Evolutionary conservation across 2,329 filamentous ascomycete genomes (phyloP).

Genomic region (Ophiosphaerella herpotricha): DNA sequence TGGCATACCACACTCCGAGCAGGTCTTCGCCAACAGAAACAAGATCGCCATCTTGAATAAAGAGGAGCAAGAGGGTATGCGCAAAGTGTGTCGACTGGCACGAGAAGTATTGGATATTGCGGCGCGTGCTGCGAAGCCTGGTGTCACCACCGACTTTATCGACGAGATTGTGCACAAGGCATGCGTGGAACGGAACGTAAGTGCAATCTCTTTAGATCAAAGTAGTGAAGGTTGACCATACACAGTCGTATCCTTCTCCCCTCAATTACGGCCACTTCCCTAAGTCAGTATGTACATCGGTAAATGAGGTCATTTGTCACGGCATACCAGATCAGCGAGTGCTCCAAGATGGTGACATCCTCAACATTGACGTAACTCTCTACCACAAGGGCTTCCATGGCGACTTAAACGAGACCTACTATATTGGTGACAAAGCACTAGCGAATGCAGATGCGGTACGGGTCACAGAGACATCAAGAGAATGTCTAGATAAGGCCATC

Average conservation of each 20-base stretch:
- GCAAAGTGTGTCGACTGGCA: slow-evolving; percentile 84
- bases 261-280: slow-evolving; percentile 96
- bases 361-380: slow-evolving; percentile 94
- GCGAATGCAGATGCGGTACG: slow-evolving; percentile 85
- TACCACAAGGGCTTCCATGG: slow-evolving; percentile 96
- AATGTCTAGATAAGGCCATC: slow-evolving; percentile 90
- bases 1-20: slow-evolving; percentile 72
- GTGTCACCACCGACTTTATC: slow-evolving; percentile 92
- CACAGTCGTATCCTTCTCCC: slow-evolving; percentile 90
- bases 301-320: slow-evolving; percentile 98
- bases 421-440: slow-evolving; percentile 86
- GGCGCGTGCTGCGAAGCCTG: slow-evolving; percentile 80
- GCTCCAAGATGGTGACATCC: slow-evolving; percentile 88
- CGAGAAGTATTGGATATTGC: slow-evolving; percentile 93
- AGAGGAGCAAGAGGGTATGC: slow-evolving; percentile 84
- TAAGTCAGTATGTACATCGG: slow-evolving; percentile 95
- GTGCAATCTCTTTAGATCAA: slow-evolving; percentile 35
- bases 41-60: slow-evolving; percentile 83
- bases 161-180: slow-evolving; percentile 95
- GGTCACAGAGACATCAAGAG: slow-evolving; percentile 86
- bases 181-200: slow-evolving; percentile 87
- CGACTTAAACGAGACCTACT: slow-evolving; percentile 98
- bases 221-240: slow-evolving; percentile 15
- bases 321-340: slow-evolving; percentile 92
- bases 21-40: slow-evolving; percentile 70